Evolutionary conservation across 306 rosid species (phyloP).

Genomic region (Cercis canadensis): DNA sequence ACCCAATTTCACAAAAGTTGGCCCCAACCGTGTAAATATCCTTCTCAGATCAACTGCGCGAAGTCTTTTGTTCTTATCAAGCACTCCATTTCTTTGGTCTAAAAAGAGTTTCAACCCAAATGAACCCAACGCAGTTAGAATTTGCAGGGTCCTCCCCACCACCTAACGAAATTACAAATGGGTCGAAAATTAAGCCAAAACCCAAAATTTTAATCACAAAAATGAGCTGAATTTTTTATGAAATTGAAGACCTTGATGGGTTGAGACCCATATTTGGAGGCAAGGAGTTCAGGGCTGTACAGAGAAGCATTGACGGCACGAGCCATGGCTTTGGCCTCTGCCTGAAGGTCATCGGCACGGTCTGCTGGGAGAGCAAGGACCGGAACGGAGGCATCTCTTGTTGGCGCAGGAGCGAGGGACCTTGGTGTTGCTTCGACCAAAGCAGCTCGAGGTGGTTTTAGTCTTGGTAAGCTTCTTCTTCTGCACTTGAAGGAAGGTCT

Average conservation of each 20-base stretch:
- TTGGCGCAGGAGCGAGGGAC: conserved; percentile 25
- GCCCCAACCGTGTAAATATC: conserved; percentile 79
- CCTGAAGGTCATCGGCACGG: conserved; percentile 72
- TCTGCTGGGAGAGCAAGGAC: conserved; percentile 40
- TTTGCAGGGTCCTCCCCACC: conserved; percentile 69
- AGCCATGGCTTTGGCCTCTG: conserved; percentile 75
- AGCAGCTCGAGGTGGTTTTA: conserved; percentile 52
- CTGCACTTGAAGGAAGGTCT: conserved; percentile 32
- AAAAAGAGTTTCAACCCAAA: conserved; percentile 63
- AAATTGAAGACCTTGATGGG: conserved; percentile 56
- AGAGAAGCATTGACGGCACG: conserved; percentile 72
- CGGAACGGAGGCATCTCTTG: conserved; percentile 36
- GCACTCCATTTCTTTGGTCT: conserved; percentile 69
- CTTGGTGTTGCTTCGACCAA: conserved; percentile 56
- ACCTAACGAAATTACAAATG: conserved; percentile 45
- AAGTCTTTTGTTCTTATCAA: conserved; percentile 61
- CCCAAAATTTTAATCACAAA: background rate
- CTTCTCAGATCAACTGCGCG: conserved; percentile 77
- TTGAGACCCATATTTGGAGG: conserved; percentile 59
- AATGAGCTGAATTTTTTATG: conserved; percentile 4
- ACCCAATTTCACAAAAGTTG: conserved; percentile 95
- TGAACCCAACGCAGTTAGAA: conserved; percentile 58
- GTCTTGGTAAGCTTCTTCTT: conserved; percentile 29
- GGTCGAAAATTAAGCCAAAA: conserved; percentile 27
- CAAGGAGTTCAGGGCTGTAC: conserved; percentile 65